Percentiles rank a stretch among this genome's conserved stretches.
Conservation (phyloP, 306 rosid genomes). For the Vigna trinervia region DNA sequence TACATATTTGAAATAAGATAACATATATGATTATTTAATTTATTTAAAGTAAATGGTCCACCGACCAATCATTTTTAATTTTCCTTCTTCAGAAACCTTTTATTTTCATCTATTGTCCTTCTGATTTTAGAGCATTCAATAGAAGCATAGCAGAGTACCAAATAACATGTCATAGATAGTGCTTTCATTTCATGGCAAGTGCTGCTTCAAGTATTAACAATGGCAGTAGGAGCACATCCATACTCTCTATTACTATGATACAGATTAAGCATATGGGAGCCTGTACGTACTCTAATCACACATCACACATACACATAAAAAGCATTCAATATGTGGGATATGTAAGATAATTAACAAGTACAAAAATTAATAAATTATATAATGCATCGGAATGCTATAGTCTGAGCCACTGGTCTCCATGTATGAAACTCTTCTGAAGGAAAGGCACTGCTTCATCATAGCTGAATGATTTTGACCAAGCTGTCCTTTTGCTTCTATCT, state of each 20-base stretch:
- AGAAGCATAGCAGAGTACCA: not conserved
- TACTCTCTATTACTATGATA: slow-evolving; percentile 11
- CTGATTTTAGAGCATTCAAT: not conserved
- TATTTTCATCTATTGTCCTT: not conserved
- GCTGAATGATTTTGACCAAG: slow-evolving; percentile 75
- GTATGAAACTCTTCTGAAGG: slow-evolving; percentile 61
- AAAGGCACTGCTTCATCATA: slow-evolving; percentile 63
- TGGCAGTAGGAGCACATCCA: not conserved
- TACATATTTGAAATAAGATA: no score
- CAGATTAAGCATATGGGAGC: slow-evolving; percentile 25
- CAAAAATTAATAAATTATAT: slow-evolving; percentile 1
- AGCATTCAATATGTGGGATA: slow-evolving; percentile 7
- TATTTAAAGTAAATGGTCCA: no score
- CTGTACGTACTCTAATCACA: not conserved
- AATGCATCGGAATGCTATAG: slow-evolving; percentile 42
- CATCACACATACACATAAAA: not conserved
- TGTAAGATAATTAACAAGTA: slow-evolving; percentile 15
- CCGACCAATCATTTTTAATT: no score
- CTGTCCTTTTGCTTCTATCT: slow-evolving; percentile 57
- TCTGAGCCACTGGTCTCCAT: slow-evolving; percentile 84
- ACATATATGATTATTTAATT: no score
- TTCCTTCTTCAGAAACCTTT: no score
- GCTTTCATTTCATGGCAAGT: not conserved
- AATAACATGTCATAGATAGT: not conserved
- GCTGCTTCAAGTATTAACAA: slow-evolving; percentile 15